Conservation (phyloP, 768 basidiomycete genomes). For the Phanerochaete carnosa region DNA sequence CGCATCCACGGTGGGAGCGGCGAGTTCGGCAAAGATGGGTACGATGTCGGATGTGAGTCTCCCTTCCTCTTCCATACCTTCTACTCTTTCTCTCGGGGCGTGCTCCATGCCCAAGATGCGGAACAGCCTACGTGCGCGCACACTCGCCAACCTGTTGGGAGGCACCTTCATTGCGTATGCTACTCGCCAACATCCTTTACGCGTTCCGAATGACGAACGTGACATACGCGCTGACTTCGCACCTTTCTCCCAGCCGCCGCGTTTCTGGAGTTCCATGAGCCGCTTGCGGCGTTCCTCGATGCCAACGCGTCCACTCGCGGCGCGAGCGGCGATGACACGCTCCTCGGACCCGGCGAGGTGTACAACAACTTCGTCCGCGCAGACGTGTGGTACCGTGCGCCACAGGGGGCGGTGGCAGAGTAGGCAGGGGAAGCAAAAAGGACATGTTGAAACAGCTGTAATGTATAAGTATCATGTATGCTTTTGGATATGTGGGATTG, state of each 20-base stretch:
- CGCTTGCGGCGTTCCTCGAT: slow-evolving; percentile 62
- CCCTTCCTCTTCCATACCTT: not conserved
- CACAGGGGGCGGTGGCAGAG: not conserved
- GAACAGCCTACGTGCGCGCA: too few relatives aligned
- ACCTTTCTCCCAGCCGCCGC: slow-evolving; percentile 18
- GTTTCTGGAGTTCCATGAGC: slow-evolving; percentile 39
- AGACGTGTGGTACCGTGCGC: slow-evolving; percentile 37
- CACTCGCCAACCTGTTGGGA: too few relatives aligned
- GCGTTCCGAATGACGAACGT: too few relatives aligned
- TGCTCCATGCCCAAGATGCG: too few relatives aligned
- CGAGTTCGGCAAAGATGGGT: slow-evolving; percentile 42
- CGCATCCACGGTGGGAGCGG: slow-evolving; percentile 77
- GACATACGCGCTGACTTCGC: not conserved
- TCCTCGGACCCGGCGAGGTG: slow-evolving; percentile 66
- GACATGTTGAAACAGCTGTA: not conserved
- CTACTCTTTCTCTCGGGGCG: too few relatives aligned
- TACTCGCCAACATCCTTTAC: too few relatives aligned
- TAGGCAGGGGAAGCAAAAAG: not conserved
- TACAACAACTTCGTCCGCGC: slow-evolving; percentile 70
- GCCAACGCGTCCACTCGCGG: slow-evolving; percentile 27
- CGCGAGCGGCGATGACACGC: slow-evolving; percentile 52
- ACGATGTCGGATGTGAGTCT: slow-evolving; percentile 52
- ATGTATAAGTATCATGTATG: not conserved
- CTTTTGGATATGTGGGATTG: not conserved
- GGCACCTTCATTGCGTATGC: too few relatives aligned